These are phyloP conservation scores for Gleditsia sinensis DNA, from an alignment of 306 rosid species.

Conservation along the genomic window DNA sequence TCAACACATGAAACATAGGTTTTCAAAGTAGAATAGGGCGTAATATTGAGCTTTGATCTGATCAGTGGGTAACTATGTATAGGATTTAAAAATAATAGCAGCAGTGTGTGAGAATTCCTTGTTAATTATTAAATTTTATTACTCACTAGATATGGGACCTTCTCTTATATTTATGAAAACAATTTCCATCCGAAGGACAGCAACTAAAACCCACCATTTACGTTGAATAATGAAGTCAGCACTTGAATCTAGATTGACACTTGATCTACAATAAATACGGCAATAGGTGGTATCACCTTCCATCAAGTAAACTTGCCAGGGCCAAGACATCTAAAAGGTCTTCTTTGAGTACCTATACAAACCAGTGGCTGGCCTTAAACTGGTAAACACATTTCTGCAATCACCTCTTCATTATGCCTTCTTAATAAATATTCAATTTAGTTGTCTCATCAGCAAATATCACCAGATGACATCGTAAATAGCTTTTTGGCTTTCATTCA, in stretches of 20 bases:
- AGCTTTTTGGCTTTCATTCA: neutral
- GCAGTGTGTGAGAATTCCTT: neutral
- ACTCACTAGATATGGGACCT: neutral
- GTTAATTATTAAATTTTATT: neutral
- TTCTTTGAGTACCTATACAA: neutral
- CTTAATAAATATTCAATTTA: neutral
- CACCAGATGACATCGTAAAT: neutral
- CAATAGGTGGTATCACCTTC: neutral
- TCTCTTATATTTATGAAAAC: constrained; percentile 2
- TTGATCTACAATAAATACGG: neutral
- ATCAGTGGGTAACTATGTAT: neutral
- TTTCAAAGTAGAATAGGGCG: constrained; percentile 9
- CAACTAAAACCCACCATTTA: neutral
- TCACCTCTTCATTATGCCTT: neutral
- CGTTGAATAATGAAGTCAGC: neutral
- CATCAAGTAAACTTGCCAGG: neutral
- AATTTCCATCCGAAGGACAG: neutral
- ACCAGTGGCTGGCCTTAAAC: neutral
- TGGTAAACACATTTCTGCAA: neutral
- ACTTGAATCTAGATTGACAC: neutral
- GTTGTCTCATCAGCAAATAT: neutral
- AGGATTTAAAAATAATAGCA: neutral
- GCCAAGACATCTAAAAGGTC: neutral
- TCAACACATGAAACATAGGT: neutral
- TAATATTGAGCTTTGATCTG: neutral